Base-by-base conservation (phyloP, 768 basidiomycete species). In the Mycena filopes region DNA sequence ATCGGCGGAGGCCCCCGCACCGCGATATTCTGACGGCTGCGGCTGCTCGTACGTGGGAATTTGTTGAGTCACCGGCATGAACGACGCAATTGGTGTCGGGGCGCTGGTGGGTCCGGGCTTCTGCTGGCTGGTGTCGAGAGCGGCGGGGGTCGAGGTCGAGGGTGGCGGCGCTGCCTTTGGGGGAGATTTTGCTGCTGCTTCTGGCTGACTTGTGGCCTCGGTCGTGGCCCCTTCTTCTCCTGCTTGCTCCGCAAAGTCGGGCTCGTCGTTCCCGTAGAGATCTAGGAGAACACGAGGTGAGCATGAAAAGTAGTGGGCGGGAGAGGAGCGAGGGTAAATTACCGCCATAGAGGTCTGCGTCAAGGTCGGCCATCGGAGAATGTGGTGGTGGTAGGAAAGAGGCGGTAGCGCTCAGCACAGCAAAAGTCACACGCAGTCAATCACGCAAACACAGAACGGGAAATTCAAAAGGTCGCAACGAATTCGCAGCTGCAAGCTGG, bases 281-380 rank as follows among this genome's bases (percentile, higher is more conserved):
- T 92, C 91, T 93, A 54, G 1, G 62, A 57, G 33, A 47, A 20
- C 3, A 33, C 9, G 3, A 40, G 3, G 11, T 56, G 18, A n/a
- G 16, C 55, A 29, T 41, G 47, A 42, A 43, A 33, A 41, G 29
- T 31, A 41, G 60, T 23, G 55, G n/a, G n/a, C n/a, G n/a, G n/a
- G n/a, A 53, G 23, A 36, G 42, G 26, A 11, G 31, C 38, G 28
- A 6, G 31, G 21, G 25, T 46, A 15, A 47, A 88, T 60, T 75
- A 93, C 94, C 94, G 73, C 93, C 93, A 73, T 96, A 96, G 56
- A 95, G 85, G 77, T 95, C 94, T 79, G 92, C 92, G 77, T 95
- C 92, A 77, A 93, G 89, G 81, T 93, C 92, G 67, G 90, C 88
- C 91, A 91, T 91, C 71, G 77, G 78, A 65, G 64, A 59, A 63